phyloP scores from a whole-genome alignment of 2,329 filamentous ascomycete species.

The Aspergillus uvarum region DNA sequence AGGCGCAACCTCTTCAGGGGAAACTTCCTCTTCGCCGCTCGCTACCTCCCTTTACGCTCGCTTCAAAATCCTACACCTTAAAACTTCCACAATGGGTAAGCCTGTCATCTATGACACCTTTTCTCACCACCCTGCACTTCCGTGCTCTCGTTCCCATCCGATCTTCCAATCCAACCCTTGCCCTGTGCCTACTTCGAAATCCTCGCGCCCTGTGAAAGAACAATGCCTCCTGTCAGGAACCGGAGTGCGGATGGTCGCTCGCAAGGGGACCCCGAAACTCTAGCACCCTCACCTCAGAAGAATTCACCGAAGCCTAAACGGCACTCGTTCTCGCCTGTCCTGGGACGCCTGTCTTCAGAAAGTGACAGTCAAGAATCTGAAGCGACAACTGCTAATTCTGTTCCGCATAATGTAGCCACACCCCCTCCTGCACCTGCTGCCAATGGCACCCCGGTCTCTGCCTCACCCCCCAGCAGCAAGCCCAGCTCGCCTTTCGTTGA shows the following conservation, averaged over 20 bases:
- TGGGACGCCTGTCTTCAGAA: conserved; percentile 14
- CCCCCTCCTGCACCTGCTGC: conserved; percentile 29
- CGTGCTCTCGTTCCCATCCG: conserved; percentile 6
- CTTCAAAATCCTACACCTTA: conserved; percentile 21
- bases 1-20: conserved; percentile 28
- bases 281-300: conserved; percentile 5
- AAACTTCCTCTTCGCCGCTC: conserved; percentile 27
- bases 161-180: conserved; percentile 1
- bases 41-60: conserved; percentile 25
- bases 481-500: conserved; percentile 57
- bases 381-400: conserved; percentile 23
- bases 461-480: conserved; percentile 50
- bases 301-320: conserved; percentile 16
- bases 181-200: background rate
- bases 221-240: conserved; percentile 17
- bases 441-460: conserved; percentile 33
- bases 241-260: conserved; percentile 20
- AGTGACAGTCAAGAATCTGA: conserved; percentile 14
- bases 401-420: conserved; percentile 31
- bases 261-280: conserved; percentile 12
- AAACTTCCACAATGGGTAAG: conserved; percentile 42
- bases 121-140: conserved; percentile 11
- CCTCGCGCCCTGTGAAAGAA: conserved; percentile 14
- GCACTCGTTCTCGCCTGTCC: conserved; percentile 14
- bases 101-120: conserved; percentile 19